A percentile compares a stretch with the other conserved stretches of the same genome.
These are phyloP conservation scores for Metahyphopichia silvanorum DNA, from an alignment of 805 yeast genomes.

Conservation along the genomic window DNA sequence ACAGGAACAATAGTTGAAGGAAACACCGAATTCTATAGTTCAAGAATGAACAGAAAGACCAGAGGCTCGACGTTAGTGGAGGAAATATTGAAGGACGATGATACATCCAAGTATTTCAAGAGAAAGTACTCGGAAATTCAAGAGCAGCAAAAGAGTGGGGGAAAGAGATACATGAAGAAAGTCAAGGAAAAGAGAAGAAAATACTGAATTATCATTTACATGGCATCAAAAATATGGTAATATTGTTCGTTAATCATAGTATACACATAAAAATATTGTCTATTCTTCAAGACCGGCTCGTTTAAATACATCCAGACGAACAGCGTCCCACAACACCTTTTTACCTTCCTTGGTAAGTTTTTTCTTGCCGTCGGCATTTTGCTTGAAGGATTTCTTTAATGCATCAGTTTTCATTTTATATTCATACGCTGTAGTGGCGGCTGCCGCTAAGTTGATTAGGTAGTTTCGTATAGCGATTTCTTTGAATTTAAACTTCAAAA, in stretches of 20 bases:
- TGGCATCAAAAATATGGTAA: background rate
- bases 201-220: conserved; percentile 19
- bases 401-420: conserved; percentile 39
- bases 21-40: conserved; percentile 69
- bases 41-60: conserved; percentile 64
- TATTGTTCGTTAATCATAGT: no score
- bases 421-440: conserved; percentile 52
- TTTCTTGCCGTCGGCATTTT: conserved; percentile 14
- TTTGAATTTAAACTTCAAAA: conserved; percentile 34
- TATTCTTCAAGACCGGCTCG: conserved; percentile 42
- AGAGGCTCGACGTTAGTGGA: conserved; percentile 79
- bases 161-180: conserved; percentile 63
- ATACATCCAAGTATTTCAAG: conserved; percentile 73
- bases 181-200: conserved; percentile 57
- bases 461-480: conserved; percentile 48
- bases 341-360: conserved; percentile 40
- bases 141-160: conserved; percentile 56
- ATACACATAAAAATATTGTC: no score
- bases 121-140: conserved; percentile 82
- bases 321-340: conserved; percentile 46
- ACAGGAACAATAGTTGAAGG: conserved; percentile 87
- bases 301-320: conserved; percentile 48
- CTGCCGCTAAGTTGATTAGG: conserved; percentile 51
- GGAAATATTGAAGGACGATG: conserved; percentile 73
- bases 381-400: conserved; percentile 23